A percentile compares a stretch with the other conserved stretches of the same genome.
phyloP scores from a whole-genome alignment of 163 green algal species.

The Chloromonas sp. region DNA sequence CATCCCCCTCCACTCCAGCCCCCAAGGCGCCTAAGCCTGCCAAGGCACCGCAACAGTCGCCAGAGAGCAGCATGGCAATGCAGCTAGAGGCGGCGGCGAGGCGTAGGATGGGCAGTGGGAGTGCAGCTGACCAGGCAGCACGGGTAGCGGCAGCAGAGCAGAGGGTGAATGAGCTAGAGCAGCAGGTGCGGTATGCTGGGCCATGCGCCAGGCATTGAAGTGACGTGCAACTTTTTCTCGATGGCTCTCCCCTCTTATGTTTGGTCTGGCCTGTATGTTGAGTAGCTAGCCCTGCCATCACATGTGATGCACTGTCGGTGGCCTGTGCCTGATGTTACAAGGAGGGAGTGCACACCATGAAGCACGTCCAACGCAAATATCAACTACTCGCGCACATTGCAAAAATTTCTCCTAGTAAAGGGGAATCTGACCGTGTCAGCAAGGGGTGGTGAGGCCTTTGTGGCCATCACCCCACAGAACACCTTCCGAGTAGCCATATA shows the following conservation, averaged over 20 bases:
- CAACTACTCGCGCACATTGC: not conserved
- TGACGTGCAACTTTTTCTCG: no score
- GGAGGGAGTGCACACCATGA: not conserved
- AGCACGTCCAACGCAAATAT: not conserved
- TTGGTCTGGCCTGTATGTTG: no score
- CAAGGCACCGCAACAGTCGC: not conserved
- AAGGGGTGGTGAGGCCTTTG: no score
- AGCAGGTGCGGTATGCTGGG: no score
- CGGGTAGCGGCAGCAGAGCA: not conserved
- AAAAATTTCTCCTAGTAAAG: not conserved
- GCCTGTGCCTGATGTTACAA: not conserved
- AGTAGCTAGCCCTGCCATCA: no score
- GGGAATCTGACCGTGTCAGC: no score
- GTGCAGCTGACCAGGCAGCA: not conserved
- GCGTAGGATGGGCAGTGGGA: not conserved
- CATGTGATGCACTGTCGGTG: no score
- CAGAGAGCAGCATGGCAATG: not conserved
- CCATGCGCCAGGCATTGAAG: no score
- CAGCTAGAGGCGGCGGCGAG: not conserved
- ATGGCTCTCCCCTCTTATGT: no score
- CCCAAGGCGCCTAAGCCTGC: not conserved
- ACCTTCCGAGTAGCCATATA: not conserved
- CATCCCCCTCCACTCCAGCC: not conserved
- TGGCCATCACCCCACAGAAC: not conserved
- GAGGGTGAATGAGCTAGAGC: no score